Evolutionary conservation across 495 filamentous ascomycete genomes (phyloP).

Genomic region (Tuber magnatum): DNA sequence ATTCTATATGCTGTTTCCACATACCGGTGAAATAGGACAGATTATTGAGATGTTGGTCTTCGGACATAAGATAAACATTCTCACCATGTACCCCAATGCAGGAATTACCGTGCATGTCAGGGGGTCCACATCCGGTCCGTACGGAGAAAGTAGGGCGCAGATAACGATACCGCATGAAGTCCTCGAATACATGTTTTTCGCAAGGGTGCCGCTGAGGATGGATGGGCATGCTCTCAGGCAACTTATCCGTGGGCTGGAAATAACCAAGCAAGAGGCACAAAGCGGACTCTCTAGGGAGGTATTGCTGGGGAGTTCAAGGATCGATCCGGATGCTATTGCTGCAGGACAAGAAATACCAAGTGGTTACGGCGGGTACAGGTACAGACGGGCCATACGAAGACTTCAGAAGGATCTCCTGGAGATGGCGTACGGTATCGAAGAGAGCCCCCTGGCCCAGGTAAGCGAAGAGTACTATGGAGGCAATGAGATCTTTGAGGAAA

Average conservation of each 20-base stretch:
- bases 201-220: background rate
- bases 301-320: background rate
- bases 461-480: background rate
- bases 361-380: background rate
- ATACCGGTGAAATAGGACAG: slow-evolving; percentile 28
- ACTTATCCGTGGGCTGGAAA: background rate
- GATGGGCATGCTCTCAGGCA: background rate
- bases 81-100: background rate
- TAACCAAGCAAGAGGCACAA: background rate
- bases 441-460: background rate
- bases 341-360: background rate
- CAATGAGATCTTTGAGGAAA: background rate
- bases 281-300: background rate
- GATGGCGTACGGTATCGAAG: background rate
- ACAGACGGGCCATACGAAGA: background rate
- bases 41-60: slow-evolving; percentile 27
- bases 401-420: background rate
- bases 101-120: background rate
- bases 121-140: background rate
- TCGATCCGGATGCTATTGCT: background rate
- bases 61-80: slow-evolving; percentile 18
- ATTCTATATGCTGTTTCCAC: slow-evolving; percentile 8
- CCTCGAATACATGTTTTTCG: background rate
- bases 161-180: background rate
- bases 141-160: background rate